Conservation (phyloP, 1,284 basidiomycete species). For the Trichosporon inkin region DNA sequence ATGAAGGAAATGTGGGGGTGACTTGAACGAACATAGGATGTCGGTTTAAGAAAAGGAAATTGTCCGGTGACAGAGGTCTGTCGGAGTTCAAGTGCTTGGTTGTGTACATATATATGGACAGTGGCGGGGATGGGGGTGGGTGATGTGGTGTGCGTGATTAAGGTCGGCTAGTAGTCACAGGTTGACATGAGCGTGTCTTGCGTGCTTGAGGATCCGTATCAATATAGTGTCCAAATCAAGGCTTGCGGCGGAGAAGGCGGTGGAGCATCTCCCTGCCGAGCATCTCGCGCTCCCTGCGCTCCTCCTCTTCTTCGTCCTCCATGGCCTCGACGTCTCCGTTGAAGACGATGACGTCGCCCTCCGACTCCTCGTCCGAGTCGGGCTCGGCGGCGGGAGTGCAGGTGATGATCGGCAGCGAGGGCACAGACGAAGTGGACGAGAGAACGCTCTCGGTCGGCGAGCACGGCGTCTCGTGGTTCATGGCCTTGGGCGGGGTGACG, state of each 20-base stretch:
- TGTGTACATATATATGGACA: constrained; percentile 5
- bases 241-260: constrained; percentile 15
- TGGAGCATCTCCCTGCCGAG: constrained; percentile 25
- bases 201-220: background rate
- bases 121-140: background rate
- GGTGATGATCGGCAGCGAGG: constrained; percentile 45
- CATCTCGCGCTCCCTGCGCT: constrained; percentile 35
- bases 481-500: constrained; percentile 14
- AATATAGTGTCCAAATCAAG: constrained; percentile 5
- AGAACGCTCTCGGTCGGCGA: constrained; percentile 30
- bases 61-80: background rate
- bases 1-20: constrained; percentile 8
- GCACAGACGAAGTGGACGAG: constrained; percentile 31
- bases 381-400: constrained; percentile 45
- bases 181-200: background rate
- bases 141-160: background rate
- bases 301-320: constrained; percentile 30
- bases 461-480: constrained; percentile 18
- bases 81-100: background rate
- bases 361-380: constrained; percentile 43
- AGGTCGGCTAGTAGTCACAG: background rate
- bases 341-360: constrained; percentile 27
- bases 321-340: constrained; percentile 18
- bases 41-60: background rate
- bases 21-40: constrained; percentile 1